These are phyloP conservation scores for Prunus campanulata DNA, from an alignment of 306 rosid species.

Conservation along the genomic window DNA sequence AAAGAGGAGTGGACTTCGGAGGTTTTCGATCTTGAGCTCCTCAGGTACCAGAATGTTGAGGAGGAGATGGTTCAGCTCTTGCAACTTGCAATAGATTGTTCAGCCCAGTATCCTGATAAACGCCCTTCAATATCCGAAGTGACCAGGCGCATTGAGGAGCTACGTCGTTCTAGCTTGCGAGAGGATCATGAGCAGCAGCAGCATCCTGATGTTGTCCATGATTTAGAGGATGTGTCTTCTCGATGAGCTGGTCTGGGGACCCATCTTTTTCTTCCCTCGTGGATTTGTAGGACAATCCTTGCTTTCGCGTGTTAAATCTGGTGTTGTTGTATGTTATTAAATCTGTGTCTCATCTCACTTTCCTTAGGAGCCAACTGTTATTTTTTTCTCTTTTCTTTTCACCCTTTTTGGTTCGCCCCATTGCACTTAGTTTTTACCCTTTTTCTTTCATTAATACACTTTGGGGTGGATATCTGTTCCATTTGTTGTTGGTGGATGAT, in stretches of 20 bases:
- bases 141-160: constrained; percentile 43
- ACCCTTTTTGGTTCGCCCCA: neutral
- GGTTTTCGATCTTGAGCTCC: constrained; percentile 52
- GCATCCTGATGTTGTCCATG: constrained; percentile 21
- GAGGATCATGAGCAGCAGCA: constrained; percentile 15
- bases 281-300: constrained; percentile 22
- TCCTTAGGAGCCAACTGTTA: constrained; percentile 20
- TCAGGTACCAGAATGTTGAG: constrained; percentile 46
- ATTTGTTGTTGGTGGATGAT: constrained; percentile 18
- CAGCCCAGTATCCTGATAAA: constrained; percentile 50
- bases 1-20: constrained; percentile 54
- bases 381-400: neutral
- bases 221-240: constrained; percentile 11
- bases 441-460: constrained; percentile 8
- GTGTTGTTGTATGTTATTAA: constrained; percentile 15
- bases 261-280: neutral
- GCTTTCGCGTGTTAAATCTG: constrained; percentile 22
- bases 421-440: constrained; percentile 12
- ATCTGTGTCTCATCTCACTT: constrained; percentile 11
- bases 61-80: constrained; percentile 55
- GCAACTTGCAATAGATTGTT: constrained; percentile 53
- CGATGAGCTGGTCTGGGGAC: constrained; percentile 23
- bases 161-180: constrained; percentile 27
- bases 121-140: constrained; percentile 45
- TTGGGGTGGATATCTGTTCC: constrained; percentile 27